Percentiles rank a stretch among this genome's conserved stretches.
phyloP scores from a whole-genome alignment of 75 land plant genomes.

The Pseudotsuga menziesii region DNA sequence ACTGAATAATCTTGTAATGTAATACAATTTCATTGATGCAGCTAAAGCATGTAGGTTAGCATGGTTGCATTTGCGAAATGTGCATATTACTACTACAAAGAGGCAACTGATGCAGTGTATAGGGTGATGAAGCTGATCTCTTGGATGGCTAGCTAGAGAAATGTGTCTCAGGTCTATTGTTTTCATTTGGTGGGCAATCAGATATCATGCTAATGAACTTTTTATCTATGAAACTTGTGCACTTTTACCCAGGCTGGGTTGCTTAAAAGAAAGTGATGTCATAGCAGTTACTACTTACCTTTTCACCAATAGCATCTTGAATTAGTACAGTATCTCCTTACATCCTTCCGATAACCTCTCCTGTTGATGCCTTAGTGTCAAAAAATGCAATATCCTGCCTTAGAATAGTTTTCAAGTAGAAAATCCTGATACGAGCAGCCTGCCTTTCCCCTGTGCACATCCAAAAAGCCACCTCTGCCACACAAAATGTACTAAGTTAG shows the following conservation, averaged over 20 bases:
- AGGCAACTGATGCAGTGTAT: neutral
- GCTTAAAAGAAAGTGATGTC: neutral
- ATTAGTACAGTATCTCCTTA: conserved; percentile 83
- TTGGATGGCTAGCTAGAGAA: neutral
- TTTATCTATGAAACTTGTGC: neutral
- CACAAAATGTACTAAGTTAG: neutral
- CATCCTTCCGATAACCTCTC: conserved; percentile 80
- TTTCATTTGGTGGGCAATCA: neutral
- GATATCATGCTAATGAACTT: neutral
- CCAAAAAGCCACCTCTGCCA: conserved; percentile 78
- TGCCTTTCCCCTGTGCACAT: conserved; percentile 81
- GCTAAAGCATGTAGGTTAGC: neutral
- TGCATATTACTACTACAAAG: neutral
- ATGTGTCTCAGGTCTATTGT: neutral
- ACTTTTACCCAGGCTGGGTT: neutral
- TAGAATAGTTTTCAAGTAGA: conserved; percentile 67
- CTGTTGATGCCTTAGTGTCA: conserved; percentile 73
- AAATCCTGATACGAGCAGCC: conserved; percentile 57
- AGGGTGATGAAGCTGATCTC: neutral
- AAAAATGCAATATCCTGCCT: conserved; percentile 82
- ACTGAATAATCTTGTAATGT: too few relatives aligned
- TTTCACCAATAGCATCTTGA: conserved; percentile 92
- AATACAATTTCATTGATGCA: neutral
- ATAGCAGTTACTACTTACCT: conserved; percentile 29
- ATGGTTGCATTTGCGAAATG: neutral